Base-by-base conservation (phyloP, 2,329 filamentous ascomycete species). In the Colletotrichum destructivum region DNA sequence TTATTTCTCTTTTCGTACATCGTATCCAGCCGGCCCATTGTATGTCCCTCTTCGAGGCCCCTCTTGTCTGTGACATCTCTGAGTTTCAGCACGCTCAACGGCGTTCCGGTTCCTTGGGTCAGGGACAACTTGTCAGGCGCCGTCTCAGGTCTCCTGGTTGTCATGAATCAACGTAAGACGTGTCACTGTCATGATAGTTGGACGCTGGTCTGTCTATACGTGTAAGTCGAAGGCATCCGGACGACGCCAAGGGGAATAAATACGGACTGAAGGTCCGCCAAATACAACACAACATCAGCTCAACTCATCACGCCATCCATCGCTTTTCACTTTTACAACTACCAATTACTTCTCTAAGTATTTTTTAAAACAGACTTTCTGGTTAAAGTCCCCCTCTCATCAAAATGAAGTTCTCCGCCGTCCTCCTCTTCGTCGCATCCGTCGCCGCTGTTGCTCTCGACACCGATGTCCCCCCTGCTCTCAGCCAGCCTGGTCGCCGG, bases 331-430 rank as follows among this genome's bases (percentile, higher is more conserved):
- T 44, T 21, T 13, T 55, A 15, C 26, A 2, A 31, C 21, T 3
- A 56, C 40, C 12, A 18, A 16, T 7, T 18, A 5, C 5, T 16
- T 7, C 9, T n/a, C 3, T 21, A n/a, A 4, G 21, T 38, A 60
- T 31, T 60, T 47, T 13, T 13, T 16, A 40, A 44, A 57, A 13
- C n/a, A 54, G 62, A 16, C 62, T 66, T 70, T 66, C 55, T 23
- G 55, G 62, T 66, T 18, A 55, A 71, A 62, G 62, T 56, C n/a
- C 44, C 6, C 55, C 15, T 26, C 26, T 4, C 4, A 13, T 31
- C 44, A 71, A 68, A 71, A 71, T 71, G 64, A 71, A 62, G 49
- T 59, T 71, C 44, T 62, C 44, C 51, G 26, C 64, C 3, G 44
- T 71, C 42, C n/a, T 68, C 56, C 15, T 71, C 15, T 68, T 71